phyloP scores from a whole-genome alignment of 352 stramenopile species.

The Pythium brachiatum region DNA sequence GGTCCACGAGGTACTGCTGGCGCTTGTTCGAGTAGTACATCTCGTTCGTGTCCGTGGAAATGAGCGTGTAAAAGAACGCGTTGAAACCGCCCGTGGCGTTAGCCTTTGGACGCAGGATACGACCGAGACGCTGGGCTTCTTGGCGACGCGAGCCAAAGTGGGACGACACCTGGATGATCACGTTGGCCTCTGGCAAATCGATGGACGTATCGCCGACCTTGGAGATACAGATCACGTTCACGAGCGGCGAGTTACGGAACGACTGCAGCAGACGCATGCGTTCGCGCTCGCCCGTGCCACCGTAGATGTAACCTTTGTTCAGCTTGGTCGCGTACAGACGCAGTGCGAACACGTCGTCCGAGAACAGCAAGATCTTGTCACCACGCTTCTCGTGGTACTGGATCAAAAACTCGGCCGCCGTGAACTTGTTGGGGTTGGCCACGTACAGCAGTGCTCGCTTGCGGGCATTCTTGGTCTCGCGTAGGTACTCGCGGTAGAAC shows the following conservation, averaged over 20 bases:
- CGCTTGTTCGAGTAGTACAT: constrained; percentile 99
- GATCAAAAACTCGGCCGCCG: constrained; percentile 94
- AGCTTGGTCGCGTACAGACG: constrained; percentile 92
- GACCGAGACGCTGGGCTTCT: constrained; percentile 98
- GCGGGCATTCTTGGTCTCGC: constrained; percentile 83
- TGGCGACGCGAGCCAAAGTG: constrained; percentile 99
- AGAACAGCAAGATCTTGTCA: constrained; percentile 99
- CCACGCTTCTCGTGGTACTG: constrained; percentile 96
- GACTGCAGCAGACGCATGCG: constrained; percentile 84
- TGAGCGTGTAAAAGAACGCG: constrained; percentile 99
- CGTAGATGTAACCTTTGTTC: constrained; percentile 95
- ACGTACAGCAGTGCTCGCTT: constrained; percentile 97
- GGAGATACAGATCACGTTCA: constrained; percentile 91
- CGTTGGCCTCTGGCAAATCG: constrained; percentile 99
- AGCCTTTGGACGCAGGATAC: constrained; percentile 98
- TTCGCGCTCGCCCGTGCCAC: constrained; percentile 93
- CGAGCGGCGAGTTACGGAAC: constrained; percentile 79
- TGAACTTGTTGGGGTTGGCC: constrained; percentile 99
- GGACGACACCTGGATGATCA: constrained; percentile 99
- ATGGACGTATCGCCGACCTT: constrained; percentile 99
- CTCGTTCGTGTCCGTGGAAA: constrained; percentile 98
- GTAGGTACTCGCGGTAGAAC: constrained; percentile 94
- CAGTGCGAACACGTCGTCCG: constrained; percentile 97
- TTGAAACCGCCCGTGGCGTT: constrained; percentile 97
- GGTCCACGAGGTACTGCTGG: constrained; percentile 99